A percentile compares a stretch with the other conserved stretches of the same genome.
These are phyloP conservation scores for Pichia cephalocereana DNA, from an alignment of 805 yeast genomes.

Conservation along the genomic window DNA sequence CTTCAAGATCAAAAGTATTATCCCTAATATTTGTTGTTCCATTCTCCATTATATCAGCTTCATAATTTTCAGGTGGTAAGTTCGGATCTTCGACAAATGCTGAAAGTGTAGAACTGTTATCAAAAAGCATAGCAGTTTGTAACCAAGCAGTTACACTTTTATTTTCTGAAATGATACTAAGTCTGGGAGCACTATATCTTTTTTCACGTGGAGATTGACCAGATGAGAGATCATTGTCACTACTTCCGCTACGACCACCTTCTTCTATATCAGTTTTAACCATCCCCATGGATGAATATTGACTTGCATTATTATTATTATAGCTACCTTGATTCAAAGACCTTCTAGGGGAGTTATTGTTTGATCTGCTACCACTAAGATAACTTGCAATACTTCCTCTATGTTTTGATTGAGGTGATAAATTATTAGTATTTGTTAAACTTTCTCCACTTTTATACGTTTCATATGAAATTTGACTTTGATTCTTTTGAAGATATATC, in stretches of 20 bases:
- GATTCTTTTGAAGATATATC: too few relatives aligned
- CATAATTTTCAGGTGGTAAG: background rate
- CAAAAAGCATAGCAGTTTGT: background rate
- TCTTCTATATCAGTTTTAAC: background rate
- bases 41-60: background rate
- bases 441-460: too few relatives aligned
- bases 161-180: background rate
- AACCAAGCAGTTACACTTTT: constrained; percentile 1
- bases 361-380: too few relatives aligned
- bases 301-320: too few relatives aligned
- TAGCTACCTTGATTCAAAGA: too few relatives aligned
- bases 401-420: too few relatives aligned
- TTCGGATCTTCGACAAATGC: background rate
- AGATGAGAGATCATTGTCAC: background rate
- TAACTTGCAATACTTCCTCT: too few relatives aligned
- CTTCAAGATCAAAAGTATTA: background rate
- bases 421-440: too few relatives aligned
- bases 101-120: background rate
- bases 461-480: too few relatives aligned
- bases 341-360: too few relatives aligned
- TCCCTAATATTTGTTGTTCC: too few relatives aligned
- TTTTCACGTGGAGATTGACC: background rate
- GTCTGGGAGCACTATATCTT: background rate
- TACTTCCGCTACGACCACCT: background rate
- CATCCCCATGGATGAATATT: too few relatives aligned